Base-by-base conservation (phyloP, 2,329 filamentous ascomycete genomes). In the Cordyceps militaris region DNA sequence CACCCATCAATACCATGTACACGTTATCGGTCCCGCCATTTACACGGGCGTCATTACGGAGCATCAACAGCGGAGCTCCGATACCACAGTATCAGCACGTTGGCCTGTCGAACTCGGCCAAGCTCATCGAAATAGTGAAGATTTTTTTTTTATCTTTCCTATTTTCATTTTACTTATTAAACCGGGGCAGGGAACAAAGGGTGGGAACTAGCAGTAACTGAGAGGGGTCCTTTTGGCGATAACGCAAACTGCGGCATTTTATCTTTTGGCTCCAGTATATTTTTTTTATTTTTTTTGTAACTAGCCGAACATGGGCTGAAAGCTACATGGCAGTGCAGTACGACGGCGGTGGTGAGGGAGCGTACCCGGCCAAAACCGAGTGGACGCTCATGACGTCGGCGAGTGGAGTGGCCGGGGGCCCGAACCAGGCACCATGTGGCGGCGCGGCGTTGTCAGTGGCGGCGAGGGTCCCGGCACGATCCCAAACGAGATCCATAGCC, bases 161-260 rank as follows among this genome's bases (percentile, higher is more conserved):
- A 8, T 56, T 42, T 50, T 46, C 26, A 24, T 44, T 44, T 38
- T 43, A 30, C 48, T 21, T 40, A 32, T 32, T 28, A 40, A n/a
- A 52, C 11, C 42, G 43, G 57, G 46, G 43, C 57, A n/a, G 32
- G 32, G 21, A 36, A 13, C 26, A 34, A 16, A 26, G 32, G 46
- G 52, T 50, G 50, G 47, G 38, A 19, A 40, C 38, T 19, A 46
- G 38, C 11, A 19, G 51, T 46, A 16, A 24, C 21, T 11, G 11
- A 53, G 23, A 30, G 13, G 40, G n/a, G n/a, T n/a, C n/a, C n/a
- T 43, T 26, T 38, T 47, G 46, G 48, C 44, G 58, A 56, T 57
- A 56, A 56, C 47, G 53, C 53, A n/a, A 44, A 48, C 52, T 56
- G 58, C 53, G 53, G 53, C 47, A 56, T 59, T 59, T 59, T 56